Conservation (phyloP, 2,329 filamentous ascomycete species). For the Fusarium torreyae region DNA sequence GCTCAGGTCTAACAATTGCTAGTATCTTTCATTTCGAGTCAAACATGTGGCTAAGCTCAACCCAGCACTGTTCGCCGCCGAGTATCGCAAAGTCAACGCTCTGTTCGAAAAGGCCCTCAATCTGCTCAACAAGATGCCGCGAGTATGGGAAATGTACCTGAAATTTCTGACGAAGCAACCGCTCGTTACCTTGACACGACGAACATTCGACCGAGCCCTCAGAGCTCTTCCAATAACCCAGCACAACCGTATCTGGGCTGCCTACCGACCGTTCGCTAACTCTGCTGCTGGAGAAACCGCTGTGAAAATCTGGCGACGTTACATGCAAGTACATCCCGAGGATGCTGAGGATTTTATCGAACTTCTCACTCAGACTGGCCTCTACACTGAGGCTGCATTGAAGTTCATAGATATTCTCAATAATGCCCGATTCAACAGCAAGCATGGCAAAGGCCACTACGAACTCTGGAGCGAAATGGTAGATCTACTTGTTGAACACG, state of each 20-base stretch:
- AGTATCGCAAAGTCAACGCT: conserved; percentile 94
- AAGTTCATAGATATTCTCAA: conserved; percentile 94
- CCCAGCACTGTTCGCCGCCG: conserved; percentile 81
- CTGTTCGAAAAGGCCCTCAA: conserved; percentile 94
- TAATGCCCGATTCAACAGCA: conserved; percentile 91
- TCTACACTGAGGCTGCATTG: conserved; percentile 92
- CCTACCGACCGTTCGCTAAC: conserved; percentile 92
- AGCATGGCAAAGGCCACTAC: conserved; percentile 93
- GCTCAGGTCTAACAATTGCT: conserved; percentile 1
- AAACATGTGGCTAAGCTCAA: conserved; percentile 88
- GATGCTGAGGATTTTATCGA: conserved; percentile 97
- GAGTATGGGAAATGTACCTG: conserved; percentile 98
- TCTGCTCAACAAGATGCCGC: conserved; percentile 97
- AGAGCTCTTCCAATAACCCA: conserved; percentile 94
- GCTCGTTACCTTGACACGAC: conserved; percentile 87
- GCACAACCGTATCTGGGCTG: conserved; percentile 93
- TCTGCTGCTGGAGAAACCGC: conserved; percentile 92
- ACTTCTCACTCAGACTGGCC: conserved; percentile 82
- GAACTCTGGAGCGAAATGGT: conserved; percentile 99
- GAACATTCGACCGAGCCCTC: conserved; percentile 92
- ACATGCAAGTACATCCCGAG: conserved; percentile 97
- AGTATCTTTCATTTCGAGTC: conserved; percentile 89
- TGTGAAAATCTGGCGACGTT: conserved; percentile 92
- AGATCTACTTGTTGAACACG: conserved; percentile 91
- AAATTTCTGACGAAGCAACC: conserved; percentile 91